phyloP scores from a whole-genome alignment of 305 asterid genomes.

The Fraxinus dipetala region DNA sequence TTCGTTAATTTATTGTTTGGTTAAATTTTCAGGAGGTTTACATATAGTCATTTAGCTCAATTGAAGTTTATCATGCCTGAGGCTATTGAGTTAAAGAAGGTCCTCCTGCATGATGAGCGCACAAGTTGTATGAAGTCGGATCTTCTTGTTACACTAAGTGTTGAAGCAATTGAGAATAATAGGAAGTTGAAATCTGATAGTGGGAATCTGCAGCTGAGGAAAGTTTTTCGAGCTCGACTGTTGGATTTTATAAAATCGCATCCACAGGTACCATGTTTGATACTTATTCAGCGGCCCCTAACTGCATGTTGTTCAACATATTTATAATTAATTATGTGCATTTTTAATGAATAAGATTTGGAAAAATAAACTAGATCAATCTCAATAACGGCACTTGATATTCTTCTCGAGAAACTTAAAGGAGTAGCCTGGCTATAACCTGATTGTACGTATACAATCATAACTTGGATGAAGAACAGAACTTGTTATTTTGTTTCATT shows the following conservation, averaged over 20 bases:
- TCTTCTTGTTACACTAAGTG: slow-evolving; percentile 32
- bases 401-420: not conserved
- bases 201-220: slow-evolving; percentile 52
- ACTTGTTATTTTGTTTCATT: not conserved
- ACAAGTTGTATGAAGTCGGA: slow-evolving; percentile 80
- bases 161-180: slow-evolving; percentile 36
- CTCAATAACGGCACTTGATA: not conserved
- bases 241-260: slow-evolving; percentile 55
- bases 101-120: slow-evolving; percentile 58
- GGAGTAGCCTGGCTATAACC: not conserved
- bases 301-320: not conserved
- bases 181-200: slow-evolving; percentile 43
- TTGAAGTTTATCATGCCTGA: slow-evolving; percentile 81
- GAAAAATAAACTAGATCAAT: not conserved
- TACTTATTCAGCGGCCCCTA: not conserved
- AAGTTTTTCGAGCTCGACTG: slow-evolving; percentile 54
- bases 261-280: slow-evolving; percentile 53
- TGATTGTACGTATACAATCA: not conserved
- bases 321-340: not conserved
- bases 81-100: slow-evolving; percentile 65
- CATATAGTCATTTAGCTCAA: slow-evolving; percentile 67
- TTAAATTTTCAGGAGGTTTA: slow-evolving; percentile 62
- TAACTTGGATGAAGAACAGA: not conserved
- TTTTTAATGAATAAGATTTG: not conserved
- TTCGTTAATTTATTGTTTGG: not conserved